A percentile compares a stretch with the other conserved stretches of the same genome.
phyloP scores from a whole-genome alignment of 768 basidiomycete genomes.

The Lactarius trivialis region DNA sequence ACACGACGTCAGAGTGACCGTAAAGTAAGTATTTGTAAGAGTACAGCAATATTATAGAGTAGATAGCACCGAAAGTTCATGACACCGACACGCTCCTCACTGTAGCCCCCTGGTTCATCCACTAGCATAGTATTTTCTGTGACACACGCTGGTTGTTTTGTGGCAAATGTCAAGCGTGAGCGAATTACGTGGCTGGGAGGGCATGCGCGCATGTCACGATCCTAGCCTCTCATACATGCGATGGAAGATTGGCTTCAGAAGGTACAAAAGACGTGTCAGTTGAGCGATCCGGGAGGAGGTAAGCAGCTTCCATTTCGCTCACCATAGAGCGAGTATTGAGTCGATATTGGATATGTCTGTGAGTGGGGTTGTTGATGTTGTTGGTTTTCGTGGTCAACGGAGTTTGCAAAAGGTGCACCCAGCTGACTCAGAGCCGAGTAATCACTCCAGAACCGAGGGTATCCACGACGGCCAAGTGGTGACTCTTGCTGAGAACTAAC shows the following conservation, averaged over 20 bases:
- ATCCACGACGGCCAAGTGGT: slow-evolving; percentile 23
- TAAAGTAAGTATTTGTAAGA: slow-evolving; percentile 2
- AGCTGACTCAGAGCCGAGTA: slow-evolving; percentile 31
- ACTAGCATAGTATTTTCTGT: not conserved
- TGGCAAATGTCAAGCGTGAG: not conserved
- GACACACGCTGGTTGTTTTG: slow-evolving; percentile 2
- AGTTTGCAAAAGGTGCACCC: slow-evolving; percentile 28
- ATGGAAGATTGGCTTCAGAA: slow-evolving; percentile 5
- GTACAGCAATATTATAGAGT: slow-evolving; percentile 6
- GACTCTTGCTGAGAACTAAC: slow-evolving; percentile 6
- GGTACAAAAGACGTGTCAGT: not conserved
- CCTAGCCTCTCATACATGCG: not conserved
- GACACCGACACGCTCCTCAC: not conserved
- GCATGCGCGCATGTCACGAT: not conserved
- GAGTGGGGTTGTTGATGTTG: slow-evolving; percentile 12
- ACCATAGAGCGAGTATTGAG: slow-evolving; percentile 23
- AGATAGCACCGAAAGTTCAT: not conserved
- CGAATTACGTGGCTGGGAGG: not conserved
- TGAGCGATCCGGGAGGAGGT: not conserved
- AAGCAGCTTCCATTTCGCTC: not conserved
- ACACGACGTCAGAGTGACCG: not conserved
- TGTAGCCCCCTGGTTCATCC: not conserved
- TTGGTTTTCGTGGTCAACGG: slow-evolving; percentile 12
- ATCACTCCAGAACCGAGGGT: slow-evolving; percentile 35
- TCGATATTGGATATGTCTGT: slow-evolving; percentile 16